Conservation (phyloP, 1,284 basidiomycete genomes). For the Peniophora sp. region DNA sequence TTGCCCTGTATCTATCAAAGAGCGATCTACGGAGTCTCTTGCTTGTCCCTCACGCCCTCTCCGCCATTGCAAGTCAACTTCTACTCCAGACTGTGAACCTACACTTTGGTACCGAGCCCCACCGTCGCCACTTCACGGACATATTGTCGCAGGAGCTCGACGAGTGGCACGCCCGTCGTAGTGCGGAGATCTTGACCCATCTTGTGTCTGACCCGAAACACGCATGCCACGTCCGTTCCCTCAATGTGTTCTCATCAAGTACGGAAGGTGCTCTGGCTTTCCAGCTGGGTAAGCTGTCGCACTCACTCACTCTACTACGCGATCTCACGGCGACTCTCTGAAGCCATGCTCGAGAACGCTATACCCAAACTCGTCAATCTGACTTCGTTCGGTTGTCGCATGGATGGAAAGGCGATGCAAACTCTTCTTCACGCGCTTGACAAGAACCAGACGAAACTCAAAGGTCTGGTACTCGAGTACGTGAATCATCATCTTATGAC, state of each 20-base stretch:
- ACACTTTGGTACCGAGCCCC: constrained; percentile 33
- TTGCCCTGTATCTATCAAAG: constrained; percentile 51
- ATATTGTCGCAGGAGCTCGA: constrained; percentile 18
- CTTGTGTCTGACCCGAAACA: constrained; percentile 56
- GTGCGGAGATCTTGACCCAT: constrained; percentile 60
- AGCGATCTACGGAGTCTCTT: constrained; percentile 60
- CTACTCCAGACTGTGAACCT: constrained; percentile 59
- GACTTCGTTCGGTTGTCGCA: constrained; percentile 52
- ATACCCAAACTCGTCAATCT: constrained; percentile 54
- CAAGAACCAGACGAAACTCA: constrained; percentile 39
- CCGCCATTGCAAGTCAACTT: constrained; percentile 58
- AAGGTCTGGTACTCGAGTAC: constrained; percentile 41
- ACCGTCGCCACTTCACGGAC: background rate
- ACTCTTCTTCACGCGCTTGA: constrained; percentile 47
- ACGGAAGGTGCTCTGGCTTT: constrained; percentile 49
- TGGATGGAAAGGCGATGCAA: constrained; percentile 43
- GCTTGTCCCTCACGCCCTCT: constrained; percentile 56
- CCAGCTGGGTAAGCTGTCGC: constrained; percentile 46
- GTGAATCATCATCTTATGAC: constrained; percentile 10
- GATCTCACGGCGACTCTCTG: background rate
- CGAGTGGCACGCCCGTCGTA: constrained; percentile 51
- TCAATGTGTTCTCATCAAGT: constrained; percentile 47
- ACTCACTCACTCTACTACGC: background rate
- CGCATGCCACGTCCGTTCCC: constrained; percentile 45
- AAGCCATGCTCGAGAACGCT: constrained; percentile 63